A percentile compares a stretch with the other conserved stretches of the same genome.
Evolutionary conservation across 805 yeast genomes (phyloP).

Genomic region (Yamadazyma laniorum): DNA sequence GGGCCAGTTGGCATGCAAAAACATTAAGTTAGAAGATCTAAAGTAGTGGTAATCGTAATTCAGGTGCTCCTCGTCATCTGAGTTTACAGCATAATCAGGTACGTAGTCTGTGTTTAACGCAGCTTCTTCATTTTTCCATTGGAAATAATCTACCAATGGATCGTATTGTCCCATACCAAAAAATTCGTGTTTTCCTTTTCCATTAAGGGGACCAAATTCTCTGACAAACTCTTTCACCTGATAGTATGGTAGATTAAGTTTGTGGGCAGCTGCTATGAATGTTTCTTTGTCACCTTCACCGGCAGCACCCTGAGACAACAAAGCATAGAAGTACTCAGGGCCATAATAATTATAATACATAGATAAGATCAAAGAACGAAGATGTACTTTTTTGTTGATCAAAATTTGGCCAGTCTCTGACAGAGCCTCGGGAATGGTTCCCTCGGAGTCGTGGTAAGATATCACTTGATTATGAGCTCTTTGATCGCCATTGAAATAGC

Average conservation of each 20-base stretch:
- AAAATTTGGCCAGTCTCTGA: constrained; percentile 41
- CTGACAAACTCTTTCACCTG: constrained; percentile 36
- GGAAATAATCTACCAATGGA: constrained; percentile 28
- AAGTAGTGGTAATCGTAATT: constrained; percentile 32
- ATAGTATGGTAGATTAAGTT: constrained; percentile 34
- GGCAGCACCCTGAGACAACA: constrained; percentile 41
- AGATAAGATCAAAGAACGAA: constrained; percentile 30
- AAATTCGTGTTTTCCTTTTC: constrained; percentile 23
- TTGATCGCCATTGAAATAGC: constrained; percentile 25
- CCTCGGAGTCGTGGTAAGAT: constrained; percentile 55
- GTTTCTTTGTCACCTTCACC: constrained; percentile 46
- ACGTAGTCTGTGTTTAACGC: constrained; percentile 9
- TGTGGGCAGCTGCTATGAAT: constrained; percentile 42
- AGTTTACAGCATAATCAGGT: constrained; percentile 22
- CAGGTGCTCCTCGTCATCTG: constrained; percentile 18
- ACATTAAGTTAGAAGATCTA: constrained; percentile 25
- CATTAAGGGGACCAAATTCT: constrained; percentile 34
- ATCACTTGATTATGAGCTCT: constrained; percentile 22
- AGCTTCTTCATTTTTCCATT: constrained; percentile 13
- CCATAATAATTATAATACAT: constrained; percentile 40
- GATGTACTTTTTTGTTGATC: constrained; percentile 32
- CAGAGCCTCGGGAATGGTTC: constrained; percentile 47
- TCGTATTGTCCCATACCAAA: constrained; percentile 40
- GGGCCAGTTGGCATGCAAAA: constrained; percentile 42
- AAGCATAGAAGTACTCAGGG: constrained; percentile 35